Evolutionary conservation across 2,329 filamentous ascomycete species (phyloP), one percentile per base, ranked within the genome.

Genomic region (Aspergillus puulaauensis): DNA sequence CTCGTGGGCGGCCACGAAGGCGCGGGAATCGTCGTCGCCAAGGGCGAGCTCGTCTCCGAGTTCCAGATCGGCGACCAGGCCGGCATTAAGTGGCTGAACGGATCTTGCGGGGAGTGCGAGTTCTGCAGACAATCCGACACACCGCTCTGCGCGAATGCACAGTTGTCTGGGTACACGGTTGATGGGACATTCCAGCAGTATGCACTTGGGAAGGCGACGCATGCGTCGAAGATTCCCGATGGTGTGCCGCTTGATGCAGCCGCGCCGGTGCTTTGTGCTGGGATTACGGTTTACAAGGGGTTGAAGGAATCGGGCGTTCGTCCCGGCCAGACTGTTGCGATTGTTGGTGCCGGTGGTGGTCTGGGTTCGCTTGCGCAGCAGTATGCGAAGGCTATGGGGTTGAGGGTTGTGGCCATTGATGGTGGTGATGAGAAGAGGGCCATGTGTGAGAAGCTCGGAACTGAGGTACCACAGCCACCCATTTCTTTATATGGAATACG

Each of bases 161-260:
- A 85, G 33, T 84, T 96, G 44, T 95, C 90, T 1, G 93, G 93
- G 54, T 96, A 95, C 81, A 96, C 90, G 9, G 91, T 96, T 73
- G 90, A 96, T 74, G 93, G 93, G 41, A 87, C 88, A 51, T 97
- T 97, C 83, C 93, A 97, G 79, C 87, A 96, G 80, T 97, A 96
- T 80, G 86, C 84, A 74, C 84, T 96, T 62, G 92, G 87, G 66
- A 96, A 96, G 76, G 91, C 91, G 19, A 86, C 87, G 23, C 91
- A 96, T 75, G 86, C 95, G 17, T 90, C 91, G 24, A 86, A 88
- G 65, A 90, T 97, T 62, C 90, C 90, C 63, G 88, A 91, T 74
- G 85, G 88, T 33, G 84, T 89, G 61, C 80, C 86, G 58, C 86
- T 96, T 44, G 91, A 93, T 70, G 86, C 86, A 51, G 83, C 96